Base-by-base conservation (phyloP, 257 asterid genomes). In the Solanum pinnatisectum region DNA sequence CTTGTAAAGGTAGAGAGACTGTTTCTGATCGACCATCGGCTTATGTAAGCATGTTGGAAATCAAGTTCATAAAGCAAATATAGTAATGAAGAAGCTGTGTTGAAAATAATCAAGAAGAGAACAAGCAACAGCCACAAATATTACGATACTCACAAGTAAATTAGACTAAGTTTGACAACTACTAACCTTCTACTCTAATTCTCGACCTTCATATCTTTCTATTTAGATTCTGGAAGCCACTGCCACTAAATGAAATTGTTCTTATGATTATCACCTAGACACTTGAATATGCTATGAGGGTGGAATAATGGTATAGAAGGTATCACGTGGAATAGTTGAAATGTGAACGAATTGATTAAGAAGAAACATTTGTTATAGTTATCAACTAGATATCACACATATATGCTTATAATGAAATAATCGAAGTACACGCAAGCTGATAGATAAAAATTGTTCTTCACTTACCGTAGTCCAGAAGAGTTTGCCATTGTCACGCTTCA, bases 391-490 rank as follows among this genome's bases (percentile, higher is more conserved):
- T 42, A 10, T 42, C 14, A 10, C 46, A 11, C 49, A 42, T 9
- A 4, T 10, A 25, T n/a, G 44, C 44, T 37, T 39, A 39, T 39
- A 37, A 67, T 12, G 20, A 6, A 67, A 27, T 27, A 67, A 4
- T 25, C 36, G 9, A 27, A 13, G 36, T 67, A 13, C 16, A 5
- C 4, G 4, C 9, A 25, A 67, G 1, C 8, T 67, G 33, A 25
- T 67, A 11, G 5, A 18, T 3, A 59, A 8, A 8, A 59, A 9
- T 8, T 20, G 6, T 23, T 60, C 30, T 60, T 63, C 14, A 83
- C 91, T 85, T 87, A 93, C 92, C 5, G 94, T 89, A 12, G 86
- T 91, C 96, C 95, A 92, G n/a, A 92, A 84, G 1, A 94, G 23
- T 25, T 88, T 20, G 1, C 95, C 96, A 83, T 87, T 89, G 37